A percentile compares a stretch with the other conserved stretches of the same genome.
Evolutionary conservation across 2,329 filamentous ascomycete genomes (phyloP).

Genomic region (Didymellaceae sp.): DNA sequence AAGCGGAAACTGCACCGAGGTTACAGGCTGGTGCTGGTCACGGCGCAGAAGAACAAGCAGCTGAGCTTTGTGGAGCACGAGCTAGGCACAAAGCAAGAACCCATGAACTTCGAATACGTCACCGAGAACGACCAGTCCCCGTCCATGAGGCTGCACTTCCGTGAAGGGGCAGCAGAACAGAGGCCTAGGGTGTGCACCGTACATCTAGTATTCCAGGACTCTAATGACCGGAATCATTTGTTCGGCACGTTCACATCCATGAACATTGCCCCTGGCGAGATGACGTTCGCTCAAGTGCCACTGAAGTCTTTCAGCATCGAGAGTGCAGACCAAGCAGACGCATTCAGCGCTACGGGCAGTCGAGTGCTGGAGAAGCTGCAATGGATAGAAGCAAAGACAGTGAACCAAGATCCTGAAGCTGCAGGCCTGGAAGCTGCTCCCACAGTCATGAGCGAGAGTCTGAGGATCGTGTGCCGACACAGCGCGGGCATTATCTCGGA

Average conservation of each 20-base stretch:
- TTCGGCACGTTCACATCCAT: slow-evolving; percentile 78
- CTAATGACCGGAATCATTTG: slow-evolving; percentile 72
- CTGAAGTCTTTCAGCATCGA: slow-evolving; percentile 71
- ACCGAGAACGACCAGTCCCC: slow-evolving; percentile 68
- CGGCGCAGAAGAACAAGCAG: slow-evolving; percentile 77
- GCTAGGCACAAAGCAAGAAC: slow-evolving; percentile 65
- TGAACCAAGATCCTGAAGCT: slow-evolving; percentile 70
- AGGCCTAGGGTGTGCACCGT: slow-evolving; percentile 63
- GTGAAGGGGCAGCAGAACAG: slow-evolving; percentile 61
- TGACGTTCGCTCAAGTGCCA: slow-evolving; percentile 72
- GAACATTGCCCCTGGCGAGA: slow-evolving; percentile 70
- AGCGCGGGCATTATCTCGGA: slow-evolving; percentile 81
- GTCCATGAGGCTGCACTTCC: slow-evolving; percentile 73
- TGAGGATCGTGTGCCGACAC: slow-evolving; percentile 78
- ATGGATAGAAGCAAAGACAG: slow-evolving; percentile 73
- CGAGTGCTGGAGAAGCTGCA: slow-evolving; percentile 53
- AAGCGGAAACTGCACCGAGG: slow-evolving; percentile 77
- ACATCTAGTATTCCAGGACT: slow-evolving; percentile 77
- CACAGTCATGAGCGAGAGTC: slow-evolving; percentile 76
- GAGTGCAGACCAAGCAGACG: slow-evolving; percentile 58
- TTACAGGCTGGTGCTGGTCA: slow-evolving; percentile 78
- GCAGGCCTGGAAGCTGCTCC: slow-evolving; percentile 64
- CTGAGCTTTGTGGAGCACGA: slow-evolving; percentile 77
- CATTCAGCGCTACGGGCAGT: slow-evolving; percentile 48
- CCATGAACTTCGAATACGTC: slow-evolving; percentile 76